Evolutionary conservation across 176 grass and related monocot genomes (phyloP), one percentile per base, ranked within the genome.

Genomic region (Raddia guianensis): DNA sequence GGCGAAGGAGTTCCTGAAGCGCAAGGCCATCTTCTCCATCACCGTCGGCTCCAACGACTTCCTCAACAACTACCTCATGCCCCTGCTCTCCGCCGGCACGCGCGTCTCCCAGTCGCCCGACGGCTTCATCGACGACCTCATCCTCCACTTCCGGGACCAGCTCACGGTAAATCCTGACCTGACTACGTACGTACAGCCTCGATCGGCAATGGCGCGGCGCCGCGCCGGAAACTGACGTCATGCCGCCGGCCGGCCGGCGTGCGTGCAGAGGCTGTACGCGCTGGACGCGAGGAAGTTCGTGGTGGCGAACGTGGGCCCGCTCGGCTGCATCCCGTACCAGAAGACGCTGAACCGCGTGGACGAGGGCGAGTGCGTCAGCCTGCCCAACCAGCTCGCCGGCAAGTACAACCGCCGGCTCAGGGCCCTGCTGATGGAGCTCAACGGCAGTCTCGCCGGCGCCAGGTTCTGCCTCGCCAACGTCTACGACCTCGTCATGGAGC

Each of bases 251-350:
- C 37, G 37, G 27, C 27, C 27, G 27, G 27, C 27, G 27, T 27
- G 27, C 27, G 79, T 69, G 47, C 76, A 96, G 87, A 88, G 96
- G 85, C 49, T 99, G 9, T 70, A 99, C 86, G 43, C 86, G 40
- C 85, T 99, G 10, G 96, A 77, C 51, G 96, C 96, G 3, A 64
- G 90, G 37, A 99, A 99, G 82, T 89, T 99, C 74, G 90, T 99
- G 40, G 76, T 99, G 57, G 86, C 86, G 6, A 99, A 99, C 63
- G 96, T 99, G 5, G 96, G 96, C 0, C 96, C 96, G 12, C 81
- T 99, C 43, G 96, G 96, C 0, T 99, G 96, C 96, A 99, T 99
- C 78, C 96, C 96, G 14, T 99, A 99, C 77, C 92, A 99, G 83
- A 93, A 93, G 86, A 91, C 96, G 10, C 74, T 99, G 12, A 99